phyloP scores from a whole-genome alignment of 75 land plant species.

The Selaginella moellendorffii region DNA sequence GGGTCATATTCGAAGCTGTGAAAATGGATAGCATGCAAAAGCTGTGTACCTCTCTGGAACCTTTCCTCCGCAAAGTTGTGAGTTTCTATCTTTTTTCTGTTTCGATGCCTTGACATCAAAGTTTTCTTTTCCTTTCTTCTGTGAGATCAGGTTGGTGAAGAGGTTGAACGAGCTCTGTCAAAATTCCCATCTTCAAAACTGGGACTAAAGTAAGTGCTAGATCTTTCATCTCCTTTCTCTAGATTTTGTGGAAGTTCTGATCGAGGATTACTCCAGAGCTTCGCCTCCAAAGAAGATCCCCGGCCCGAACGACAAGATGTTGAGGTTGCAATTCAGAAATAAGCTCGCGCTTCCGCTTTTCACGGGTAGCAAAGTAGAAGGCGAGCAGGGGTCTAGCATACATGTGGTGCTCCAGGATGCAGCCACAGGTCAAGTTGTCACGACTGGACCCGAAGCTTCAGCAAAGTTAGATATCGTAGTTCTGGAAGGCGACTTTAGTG shows the following conservation, averaged over 20 bases:
- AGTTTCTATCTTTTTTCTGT: not conserved
- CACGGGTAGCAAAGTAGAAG: constrained; percentile 42
- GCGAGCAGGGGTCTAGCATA: constrained; percentile 25
- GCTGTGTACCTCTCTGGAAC: not conserved
- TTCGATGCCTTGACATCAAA: too few relatives aligned
- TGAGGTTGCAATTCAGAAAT: constrained; percentile 27
- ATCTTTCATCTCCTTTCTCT: not conserved
- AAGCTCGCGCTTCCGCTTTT: constrained; percentile 38
- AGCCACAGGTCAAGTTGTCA: constrained; percentile 16
- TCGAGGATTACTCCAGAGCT: not conserved
- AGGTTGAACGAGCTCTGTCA: constrained; percentile 52
- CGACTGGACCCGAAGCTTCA: constrained; percentile 29
- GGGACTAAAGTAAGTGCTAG: constrained; percentile 25
- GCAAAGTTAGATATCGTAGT: constrained; percentile 42
- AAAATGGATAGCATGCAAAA: not conserved
- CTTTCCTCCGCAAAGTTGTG: not conserved
- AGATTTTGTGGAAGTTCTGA: not conserved
- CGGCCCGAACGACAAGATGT: constrained; percentile 15
- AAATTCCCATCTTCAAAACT: constrained; percentile 24
- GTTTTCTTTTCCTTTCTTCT: too few relatives aligned
- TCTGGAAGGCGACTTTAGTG: constrained; percentile 54
- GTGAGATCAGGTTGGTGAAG: constrained; percentile 71
- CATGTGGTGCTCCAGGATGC: constrained; percentile 27
- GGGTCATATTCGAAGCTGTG: not conserved
- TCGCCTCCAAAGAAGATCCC: constrained; percentile 17